Evolutionary conservation across 2,329 filamentous ascomycete species (phyloP).

Genomic region (Beauveria sp.): DNA sequence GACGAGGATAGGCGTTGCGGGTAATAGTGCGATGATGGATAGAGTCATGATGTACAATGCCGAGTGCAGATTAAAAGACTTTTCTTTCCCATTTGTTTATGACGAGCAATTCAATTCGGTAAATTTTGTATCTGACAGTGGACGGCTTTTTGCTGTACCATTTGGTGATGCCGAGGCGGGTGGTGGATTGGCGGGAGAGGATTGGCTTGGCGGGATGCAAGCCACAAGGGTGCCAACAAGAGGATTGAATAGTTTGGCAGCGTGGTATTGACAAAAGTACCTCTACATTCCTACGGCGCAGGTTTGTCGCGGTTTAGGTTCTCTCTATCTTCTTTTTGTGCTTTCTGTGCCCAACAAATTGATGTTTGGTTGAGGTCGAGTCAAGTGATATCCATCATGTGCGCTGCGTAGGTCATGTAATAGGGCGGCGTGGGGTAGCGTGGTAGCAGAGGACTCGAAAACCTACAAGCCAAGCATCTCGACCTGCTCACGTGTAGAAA

Average conservation of each 20-base stretch:
- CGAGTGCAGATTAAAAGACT: neutral
- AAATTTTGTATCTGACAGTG: no score
- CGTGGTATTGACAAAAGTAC: neutral
- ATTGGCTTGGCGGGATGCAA: no score
- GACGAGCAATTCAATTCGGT: no score
- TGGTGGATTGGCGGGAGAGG: no score
- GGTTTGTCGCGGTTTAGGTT: neutral
- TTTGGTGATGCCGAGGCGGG: neutral
- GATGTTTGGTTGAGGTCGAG: neutral
- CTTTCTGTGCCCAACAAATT: neutral
- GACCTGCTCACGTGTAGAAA: no score
- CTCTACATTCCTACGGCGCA: neutral
- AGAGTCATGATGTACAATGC: conserved; percentile 11
- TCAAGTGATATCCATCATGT: conserved; percentile 9
- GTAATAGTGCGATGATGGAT: conserved; percentile 27
- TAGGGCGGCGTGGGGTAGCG: neutral
- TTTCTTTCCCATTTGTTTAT: neutral
- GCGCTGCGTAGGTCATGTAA: neutral
- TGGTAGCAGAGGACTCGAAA: neutral
- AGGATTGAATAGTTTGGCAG: no score
- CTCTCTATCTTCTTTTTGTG: neutral
- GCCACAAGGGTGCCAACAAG: no score
- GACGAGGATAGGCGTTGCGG: conserved; percentile 26
- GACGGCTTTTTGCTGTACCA: neutral
- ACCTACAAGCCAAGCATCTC: no score